phyloP scores from a whole-genome alignment of 257 asterid genomes.

The Lithospermum erythrorhizon region DNA sequence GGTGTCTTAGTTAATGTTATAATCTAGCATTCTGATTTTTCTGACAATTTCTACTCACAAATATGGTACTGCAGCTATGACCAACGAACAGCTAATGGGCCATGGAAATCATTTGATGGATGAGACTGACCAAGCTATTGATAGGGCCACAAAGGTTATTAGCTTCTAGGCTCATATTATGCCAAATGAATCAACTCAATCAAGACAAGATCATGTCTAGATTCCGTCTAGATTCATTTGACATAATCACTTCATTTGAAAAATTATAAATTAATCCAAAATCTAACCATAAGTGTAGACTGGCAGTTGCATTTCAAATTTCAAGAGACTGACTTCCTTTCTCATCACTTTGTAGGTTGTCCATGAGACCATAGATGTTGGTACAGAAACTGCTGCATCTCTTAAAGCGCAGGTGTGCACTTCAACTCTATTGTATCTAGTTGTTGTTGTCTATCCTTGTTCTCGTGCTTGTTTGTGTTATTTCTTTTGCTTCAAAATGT shows the following conservation, averaged over 20 bases:
- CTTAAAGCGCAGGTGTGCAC: slow-evolving; percentile 90
- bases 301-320: background rate
- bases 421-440: slow-evolving; percentile 11
- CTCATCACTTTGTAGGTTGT: slow-evolving; percentile 55
- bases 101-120: slow-evolving; percentile 82
- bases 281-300: background rate
- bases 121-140: slow-evolving; percentile 89
- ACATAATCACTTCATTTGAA: no score
- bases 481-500: background rate
- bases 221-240: no score
- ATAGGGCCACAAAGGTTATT: slow-evolving; percentile 75
- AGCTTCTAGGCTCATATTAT: slow-evolving; percentile 4
- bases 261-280: background rate
- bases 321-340: background rate
- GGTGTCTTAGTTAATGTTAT: no score
- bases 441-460: background rate
- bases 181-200: no score
- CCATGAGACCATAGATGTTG: slow-evolving; percentile 76
- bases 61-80: slow-evolving; percentile 56
- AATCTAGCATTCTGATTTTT: background rate
- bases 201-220: no score
- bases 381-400: slow-evolving; percentile 95
- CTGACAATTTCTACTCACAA: slow-evolving; percentile 14
- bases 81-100: slow-evolving; percentile 82
- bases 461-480: background rate